Evolutionary conservation across 257 asterid genomes (phyloP).

Genomic region (Salvia hispanica): DNA sequence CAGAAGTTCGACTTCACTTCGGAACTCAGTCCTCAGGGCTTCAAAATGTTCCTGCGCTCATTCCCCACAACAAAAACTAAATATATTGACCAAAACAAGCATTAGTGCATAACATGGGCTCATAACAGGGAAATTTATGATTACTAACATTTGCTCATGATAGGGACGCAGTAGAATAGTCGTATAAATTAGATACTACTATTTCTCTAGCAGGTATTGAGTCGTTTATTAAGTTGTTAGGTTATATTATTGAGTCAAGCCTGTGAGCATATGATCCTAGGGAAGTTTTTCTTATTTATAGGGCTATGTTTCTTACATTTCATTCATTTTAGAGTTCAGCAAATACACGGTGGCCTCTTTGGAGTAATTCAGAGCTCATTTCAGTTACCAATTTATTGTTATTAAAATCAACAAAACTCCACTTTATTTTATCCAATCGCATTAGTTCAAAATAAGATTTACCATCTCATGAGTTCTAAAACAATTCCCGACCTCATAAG

Average conservation of each 20-base stretch:
- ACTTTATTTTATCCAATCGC: not conserved
- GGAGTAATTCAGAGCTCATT: not conserved
- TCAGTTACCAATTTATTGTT: not conserved
- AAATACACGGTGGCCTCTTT: too few species aligned
- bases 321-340: too few species aligned
- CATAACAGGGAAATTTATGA: not conserved
- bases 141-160: not conserved
- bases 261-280: too few species aligned
- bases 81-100: slow-evolving; percentile 7
- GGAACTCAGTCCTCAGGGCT: slow-evolving; percentile 64
- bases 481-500: not conserved
- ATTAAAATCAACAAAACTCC: not conserved
- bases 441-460: not conserved
- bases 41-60: slow-evolving; percentile 63
- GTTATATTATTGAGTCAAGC: too few species aligned
- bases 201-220: too few species aligned
- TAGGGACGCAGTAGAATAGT: too few species aligned
- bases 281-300: too few species aligned
- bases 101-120: not conserved
- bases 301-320: too few species aligned
- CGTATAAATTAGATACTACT: too few species aligned
- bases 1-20: slow-evolving; percentile 92
- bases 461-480: not conserved
- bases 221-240: too few species aligned
- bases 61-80: slow-evolving; percentile 13